Percentiles rank a stretch among this genome's conserved stretches.
Conservation (phyloP, 805 yeast species). For the Tetrapisispora arboricola region DNA sequence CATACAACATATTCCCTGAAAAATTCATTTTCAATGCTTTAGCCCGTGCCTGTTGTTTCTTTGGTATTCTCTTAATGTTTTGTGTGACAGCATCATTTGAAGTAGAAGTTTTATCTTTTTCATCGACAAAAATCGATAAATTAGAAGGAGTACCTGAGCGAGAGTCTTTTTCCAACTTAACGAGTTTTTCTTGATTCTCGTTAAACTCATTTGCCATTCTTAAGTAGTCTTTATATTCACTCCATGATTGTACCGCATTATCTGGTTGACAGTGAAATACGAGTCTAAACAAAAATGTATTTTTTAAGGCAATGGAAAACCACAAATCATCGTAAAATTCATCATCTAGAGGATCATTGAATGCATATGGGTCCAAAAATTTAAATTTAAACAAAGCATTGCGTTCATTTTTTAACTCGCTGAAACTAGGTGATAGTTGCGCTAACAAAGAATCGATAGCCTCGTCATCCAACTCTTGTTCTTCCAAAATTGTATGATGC, state of each 20-base stretch:
- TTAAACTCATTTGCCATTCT: constrained; percentile 50
- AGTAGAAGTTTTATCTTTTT: not conserved
- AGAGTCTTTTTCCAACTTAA: constrained; percentile 17
- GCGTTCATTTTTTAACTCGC: constrained; percentile 5
- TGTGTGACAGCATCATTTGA: not conserved
- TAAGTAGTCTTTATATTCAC: constrained; percentile 66
- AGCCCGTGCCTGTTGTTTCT: constrained; percentile 8
- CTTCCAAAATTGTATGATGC: constrained; percentile 13
- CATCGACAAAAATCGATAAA: not conserved
- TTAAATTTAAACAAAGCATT: constrained; percentile 22
- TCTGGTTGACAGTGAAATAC: constrained; percentile 95
- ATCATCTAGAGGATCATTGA: constrained; percentile 79
- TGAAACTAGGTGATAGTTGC: constrained; percentile 19
- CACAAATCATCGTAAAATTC: constrained; percentile 78
- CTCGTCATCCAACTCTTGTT: constrained; percentile 24
- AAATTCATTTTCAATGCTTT: constrained; percentile 23
- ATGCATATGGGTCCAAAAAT: constrained; percentile 78
- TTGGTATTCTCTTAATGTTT: not conserved
- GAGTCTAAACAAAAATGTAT: constrained; percentile 69
- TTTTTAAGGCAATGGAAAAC: constrained; percentile 73
- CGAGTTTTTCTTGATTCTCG: constrained; percentile 21
- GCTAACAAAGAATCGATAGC: constrained; percentile 19
- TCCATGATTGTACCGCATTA: constrained; percentile 82
- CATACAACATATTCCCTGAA: constrained; percentile 24
- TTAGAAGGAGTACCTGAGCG: not conserved